Evolutionary conservation across 2,329 filamentous ascomycete genomes (phyloP), one percentile per base, ranked within the genome.

Genomic region (Pyrenochaeta sp.): DNA sequence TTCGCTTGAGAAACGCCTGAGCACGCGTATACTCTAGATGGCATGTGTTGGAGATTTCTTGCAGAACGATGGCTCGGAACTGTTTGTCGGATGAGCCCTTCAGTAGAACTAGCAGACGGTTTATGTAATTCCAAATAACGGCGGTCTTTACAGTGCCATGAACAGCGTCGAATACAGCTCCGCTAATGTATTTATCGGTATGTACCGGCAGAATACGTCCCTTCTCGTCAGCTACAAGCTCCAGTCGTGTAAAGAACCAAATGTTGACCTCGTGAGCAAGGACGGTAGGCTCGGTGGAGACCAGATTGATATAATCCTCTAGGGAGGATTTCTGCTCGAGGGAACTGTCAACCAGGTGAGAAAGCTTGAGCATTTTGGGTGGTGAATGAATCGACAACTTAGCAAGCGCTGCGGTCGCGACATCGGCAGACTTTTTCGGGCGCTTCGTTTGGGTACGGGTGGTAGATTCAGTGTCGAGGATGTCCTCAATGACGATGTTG

Each of bases 1-100:
- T 66, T 6, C 81, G 81, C 56, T 78, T 82, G 46, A 84, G 76
- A 0, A 73, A 25, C 12, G 66, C 60, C 39, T 82, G 80, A 0
- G 72, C 65, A 1, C 79, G 78, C 1, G 42, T 50, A 46, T 79
- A 84, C 49, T 83, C 82, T 0, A 82, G 55, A n/a, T 83, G 71
- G 24, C 77, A 81, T 83, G 83, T 27, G 78, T 59, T 59, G 30
- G 61, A 74, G 0, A 84, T 58, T 48, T 85, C 82, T 56, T 84
- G 81, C 2, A 82, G 69, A 8, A 84, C 51, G 1, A 78, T 71
- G 0, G 61, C 63, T 5, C 65, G 70, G 37, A 74, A 73, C 0
- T 62, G 55, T 61, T 79, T 81, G 36, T 71, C 64, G 0, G 58
- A 53, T 0, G 53, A 56, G 4, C 4, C 42, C 5, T 74, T 50